These are phyloP conservation scores for Penicillium cinerascens DNA, from an alignment of 495 filamentous ascomycete species.

Conservation along the genomic window DNA sequence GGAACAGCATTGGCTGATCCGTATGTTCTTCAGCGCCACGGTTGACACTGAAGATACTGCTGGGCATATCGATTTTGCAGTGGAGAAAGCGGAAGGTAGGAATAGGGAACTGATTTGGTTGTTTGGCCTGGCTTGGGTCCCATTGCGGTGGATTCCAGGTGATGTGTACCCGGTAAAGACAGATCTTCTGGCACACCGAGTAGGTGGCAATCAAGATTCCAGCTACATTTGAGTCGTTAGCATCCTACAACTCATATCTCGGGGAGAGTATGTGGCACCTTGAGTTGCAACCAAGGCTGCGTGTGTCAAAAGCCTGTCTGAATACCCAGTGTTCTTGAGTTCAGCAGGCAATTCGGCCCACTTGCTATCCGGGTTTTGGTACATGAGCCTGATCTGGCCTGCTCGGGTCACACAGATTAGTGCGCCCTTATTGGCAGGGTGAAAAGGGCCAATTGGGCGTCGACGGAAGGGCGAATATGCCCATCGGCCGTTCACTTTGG, in stretches of 20 bases:
- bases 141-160: slow-evolving; percentile 42
- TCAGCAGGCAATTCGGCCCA: slow-evolving; percentile 65
- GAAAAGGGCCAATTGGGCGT: slow-evolving; percentile 57
- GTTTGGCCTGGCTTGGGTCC: slow-evolving; percentile 35
- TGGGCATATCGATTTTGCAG: slow-evolving; percentile 39
- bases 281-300: slow-evolving; percentile 73
- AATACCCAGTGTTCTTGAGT: slow-evolving; percentile 64
- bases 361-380: slow-evolving; percentile 61
- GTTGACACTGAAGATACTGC: slow-evolving; percentile 27
- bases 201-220: slow-evolving; percentile 63
- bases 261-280: slow-evolving; percentile 33
- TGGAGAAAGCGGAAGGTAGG: slow-evolving; percentile 43
- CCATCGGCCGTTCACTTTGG: slow-evolving; percentile 50
- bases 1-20: slow-evolving; percentile 28
- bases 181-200: slow-evolving; percentile 64
- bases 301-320: slow-evolving; percentile 72
- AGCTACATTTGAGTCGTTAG: slow-evolving; percentile 24
- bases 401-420: slow-evolving; percentile 67
- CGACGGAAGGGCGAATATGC: slow-evolving; percentile 47
- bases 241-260: background rate
- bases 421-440: slow-evolving; percentile 64
- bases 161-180: slow-evolving; percentile 57
- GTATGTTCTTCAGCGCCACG: slow-evolving; percentile 22
- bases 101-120: slow-evolving; percentile 34
- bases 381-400: slow-evolving; percentile 67